A percentile compares a stretch with the other conserved stretches of the same genome.
Conservation (phyloP, 2,329 filamentous ascomycete genomes). For the Trichoderma guizhouense region DNA sequence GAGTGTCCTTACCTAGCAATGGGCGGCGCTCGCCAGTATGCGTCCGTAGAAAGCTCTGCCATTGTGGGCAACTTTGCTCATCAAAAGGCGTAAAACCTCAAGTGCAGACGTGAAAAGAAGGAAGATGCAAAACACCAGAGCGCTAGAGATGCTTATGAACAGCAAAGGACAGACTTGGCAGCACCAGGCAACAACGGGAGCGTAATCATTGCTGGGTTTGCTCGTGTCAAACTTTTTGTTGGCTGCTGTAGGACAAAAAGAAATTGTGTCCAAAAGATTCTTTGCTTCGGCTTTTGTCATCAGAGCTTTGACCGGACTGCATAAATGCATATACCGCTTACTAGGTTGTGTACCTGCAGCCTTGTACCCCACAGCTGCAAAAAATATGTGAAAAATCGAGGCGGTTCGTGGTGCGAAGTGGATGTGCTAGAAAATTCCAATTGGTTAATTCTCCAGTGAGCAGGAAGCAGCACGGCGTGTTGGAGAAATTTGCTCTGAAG, state of each 20-base stretch:
- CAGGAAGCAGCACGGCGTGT: background rate
- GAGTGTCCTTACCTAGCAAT: constrained; percentile 39
- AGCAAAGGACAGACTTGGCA: constrained; percentile 23
- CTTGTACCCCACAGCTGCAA: background rate
- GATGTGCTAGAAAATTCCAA: background rate
- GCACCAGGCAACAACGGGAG: constrained; percentile 29
- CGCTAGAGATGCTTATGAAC: constrained; percentile 6
- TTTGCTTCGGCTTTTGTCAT: constrained; percentile 17
- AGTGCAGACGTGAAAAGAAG: background rate
- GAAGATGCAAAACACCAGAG: constrained; percentile 17
- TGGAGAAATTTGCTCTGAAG: background rate
- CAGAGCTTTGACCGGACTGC: background rate
- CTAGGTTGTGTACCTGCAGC: constrained; percentile 5
- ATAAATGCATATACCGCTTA: constrained; percentile 16
- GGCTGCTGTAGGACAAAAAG: constrained; percentile 17
- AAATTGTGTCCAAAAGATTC: constrained; percentile 18
- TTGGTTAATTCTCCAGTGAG: background rate
- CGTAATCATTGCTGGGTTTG: constrained; percentile 33
- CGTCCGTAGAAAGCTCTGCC: constrained; percentile 31
- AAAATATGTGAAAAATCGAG: background rate
- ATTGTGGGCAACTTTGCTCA: constrained; percentile 35
- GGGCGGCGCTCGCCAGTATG: constrained; percentile 40
- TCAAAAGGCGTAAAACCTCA: background rate
- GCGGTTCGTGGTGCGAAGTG: background rate
- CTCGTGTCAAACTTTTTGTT: constrained; percentile 34